Evolutionary conservation across 2,329 filamentous ascomycete genomes (phyloP).

Genomic region (Waltergamsia citrina): DNA sequence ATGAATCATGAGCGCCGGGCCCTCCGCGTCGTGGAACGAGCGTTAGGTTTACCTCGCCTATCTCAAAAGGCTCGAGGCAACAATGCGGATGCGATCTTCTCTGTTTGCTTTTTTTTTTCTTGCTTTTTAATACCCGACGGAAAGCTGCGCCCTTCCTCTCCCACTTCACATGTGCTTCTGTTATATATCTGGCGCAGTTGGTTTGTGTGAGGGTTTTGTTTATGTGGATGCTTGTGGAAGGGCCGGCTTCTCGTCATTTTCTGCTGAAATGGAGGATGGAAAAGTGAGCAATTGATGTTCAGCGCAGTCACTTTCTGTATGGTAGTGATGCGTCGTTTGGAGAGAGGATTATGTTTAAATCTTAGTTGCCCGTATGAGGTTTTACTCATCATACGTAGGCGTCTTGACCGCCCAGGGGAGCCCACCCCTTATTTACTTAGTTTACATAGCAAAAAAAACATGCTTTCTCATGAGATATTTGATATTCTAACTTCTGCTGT

Average conservation of each 20-base stretch:
- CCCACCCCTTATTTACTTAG: constrained; percentile 2
- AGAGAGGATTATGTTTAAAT: not conserved
- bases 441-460: constrained; percentile 4
- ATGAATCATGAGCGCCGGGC: not conserved
- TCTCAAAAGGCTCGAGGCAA: not conserved
- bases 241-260: not conserved
- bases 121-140: constrained; percentile 4
- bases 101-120: not conserved
- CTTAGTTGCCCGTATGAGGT: not conserved
- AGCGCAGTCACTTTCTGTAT: too few relatives aligned
- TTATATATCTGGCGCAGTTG: not conserved
- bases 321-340: not conserved
- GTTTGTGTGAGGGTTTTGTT: too few relatives aligned
- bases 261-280: not conserved
- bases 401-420: too few relatives aligned
- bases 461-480: too few relatives aligned
- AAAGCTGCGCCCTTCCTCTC: not conserved
- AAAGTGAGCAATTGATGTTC: not conserved
- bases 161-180: not conserved
- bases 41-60: not conserved
- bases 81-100: not conserved
- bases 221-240: too few relatives aligned
- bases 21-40: not conserved
- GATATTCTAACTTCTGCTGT: too few relatives aligned
- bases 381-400: constrained; percentile 1